Percentiles rank a stretch among this genome's conserved stretches.
These are phyloP conservation scores for Podosphaera xanthii DNA, from an alignment of 2,329 filamentous ascomycete species.

Conservation along the genomic window DNA sequence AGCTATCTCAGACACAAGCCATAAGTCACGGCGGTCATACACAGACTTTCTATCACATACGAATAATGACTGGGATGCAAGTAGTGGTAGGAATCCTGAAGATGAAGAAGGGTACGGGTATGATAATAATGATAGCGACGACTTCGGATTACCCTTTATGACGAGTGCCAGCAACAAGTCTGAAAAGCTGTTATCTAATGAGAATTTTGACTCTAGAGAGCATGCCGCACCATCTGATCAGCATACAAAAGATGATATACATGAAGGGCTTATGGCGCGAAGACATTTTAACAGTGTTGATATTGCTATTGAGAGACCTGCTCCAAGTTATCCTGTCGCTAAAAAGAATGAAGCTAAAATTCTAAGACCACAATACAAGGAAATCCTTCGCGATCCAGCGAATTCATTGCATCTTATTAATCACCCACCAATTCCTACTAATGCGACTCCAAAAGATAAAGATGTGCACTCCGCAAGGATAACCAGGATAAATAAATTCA, in stretches of 20 bases:
- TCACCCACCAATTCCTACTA: slow-evolving; percentile 50
- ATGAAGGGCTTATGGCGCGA: slow-evolving; percentile 21
- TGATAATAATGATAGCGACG: slow-evolving; percentile 70
- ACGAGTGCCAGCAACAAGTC: slow-evolving; percentile 69
- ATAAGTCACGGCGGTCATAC: slow-evolving; percentile 50
- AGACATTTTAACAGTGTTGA: slow-evolving; percentile 70
- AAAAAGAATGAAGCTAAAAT: slow-evolving; percentile 91
- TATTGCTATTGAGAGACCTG: slow-evolving; percentile 73
- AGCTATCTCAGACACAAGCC: slow-evolving; percentile 28
- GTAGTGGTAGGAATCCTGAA: slow-evolving; percentile 42
- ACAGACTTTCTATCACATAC: slow-evolving; percentile 62
- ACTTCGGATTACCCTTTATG: slow-evolving; percentile 83
- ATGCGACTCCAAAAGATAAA: slow-evolving; percentile 59
- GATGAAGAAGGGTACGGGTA: slow-evolving; percentile 56
- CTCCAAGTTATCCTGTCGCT: slow-evolving; percentile 63
- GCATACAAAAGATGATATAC: slow-evolving; percentile 18
- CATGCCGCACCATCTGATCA: slow-evolving; percentile 16
- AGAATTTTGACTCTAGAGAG: slow-evolving; percentile 5
- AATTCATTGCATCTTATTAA: slow-evolving; percentile 89
- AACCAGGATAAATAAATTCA: slow-evolving; percentile 95
- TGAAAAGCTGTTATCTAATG: slow-evolving; percentile 17
- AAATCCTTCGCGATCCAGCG: slow-evolving; percentile 70
- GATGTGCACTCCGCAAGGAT: slow-evolving; percentile 75
- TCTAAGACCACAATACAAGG: slow-evolving; percentile 87
- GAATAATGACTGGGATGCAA: slow-evolving; percentile 60